phyloP scores from a whole-genome alignment of 768 basidiomycete genomes.

The Russula foetens region DNA sequence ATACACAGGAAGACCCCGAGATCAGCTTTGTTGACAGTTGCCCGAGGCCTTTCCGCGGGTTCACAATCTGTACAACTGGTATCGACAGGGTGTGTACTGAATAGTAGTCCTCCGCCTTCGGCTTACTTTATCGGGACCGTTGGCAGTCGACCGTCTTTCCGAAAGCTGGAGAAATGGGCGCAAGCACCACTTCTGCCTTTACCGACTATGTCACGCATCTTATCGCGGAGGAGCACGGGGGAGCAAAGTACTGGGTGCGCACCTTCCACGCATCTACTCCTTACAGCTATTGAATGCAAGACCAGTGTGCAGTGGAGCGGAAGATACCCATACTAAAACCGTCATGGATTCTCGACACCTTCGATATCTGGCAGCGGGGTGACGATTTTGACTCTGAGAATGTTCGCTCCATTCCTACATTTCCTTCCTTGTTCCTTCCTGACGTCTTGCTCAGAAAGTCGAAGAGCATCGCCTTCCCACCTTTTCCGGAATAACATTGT shows the following conservation, averaged over 20 bases:
- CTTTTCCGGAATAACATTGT: conserved; percentile 63
- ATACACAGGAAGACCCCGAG: conserved; percentile 23
- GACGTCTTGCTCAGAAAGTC: conserved; percentile 40
- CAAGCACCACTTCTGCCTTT: conserved; percentile 55
- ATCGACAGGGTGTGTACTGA: conserved; percentile 60
- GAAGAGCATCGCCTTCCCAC: conserved; percentile 55
- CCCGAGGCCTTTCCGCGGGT: conserved; percentile 59
- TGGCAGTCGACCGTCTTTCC: conserved; percentile 60
- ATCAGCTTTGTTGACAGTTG: conserved; percentile 24
- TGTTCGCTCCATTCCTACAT: conserved; percentile 29
- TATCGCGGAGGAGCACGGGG: conserved; percentile 70
- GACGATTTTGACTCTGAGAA: conserved; percentile 65
- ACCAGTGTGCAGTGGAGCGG: conserved; percentile 73
- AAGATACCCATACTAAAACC: conserved; percentile 73
- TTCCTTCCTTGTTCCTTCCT: neutral
- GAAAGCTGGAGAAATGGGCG: conserved; percentile 77
- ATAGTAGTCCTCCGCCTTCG: neutral
- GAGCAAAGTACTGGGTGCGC: conserved; percentile 74
- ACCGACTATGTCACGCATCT: conserved; percentile 87
- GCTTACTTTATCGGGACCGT: neutral
- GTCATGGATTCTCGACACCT: conserved; percentile 67
- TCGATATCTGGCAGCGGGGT: conserved; percentile 69
- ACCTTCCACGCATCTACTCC: neutral
- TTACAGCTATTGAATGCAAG: neutral
- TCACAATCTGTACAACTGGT: conserved; percentile 69